These are phyloP conservation scores for Claviceps purpurea DNA, from an alignment of 2,329 filamentous ascomycete species.

Conservation along the genomic window DNA sequence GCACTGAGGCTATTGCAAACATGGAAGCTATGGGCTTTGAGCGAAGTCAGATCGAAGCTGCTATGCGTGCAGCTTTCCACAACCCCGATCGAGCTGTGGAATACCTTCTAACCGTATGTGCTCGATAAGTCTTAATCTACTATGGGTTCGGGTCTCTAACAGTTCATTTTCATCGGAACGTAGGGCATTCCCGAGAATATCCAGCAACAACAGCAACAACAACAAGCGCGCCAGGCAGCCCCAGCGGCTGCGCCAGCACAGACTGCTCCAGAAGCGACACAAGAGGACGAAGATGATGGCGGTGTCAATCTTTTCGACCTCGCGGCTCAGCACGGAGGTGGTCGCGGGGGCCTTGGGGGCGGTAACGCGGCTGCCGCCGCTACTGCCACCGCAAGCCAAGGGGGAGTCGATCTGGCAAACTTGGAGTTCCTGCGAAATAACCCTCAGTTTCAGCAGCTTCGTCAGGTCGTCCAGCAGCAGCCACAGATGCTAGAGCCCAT, in stretches of 20 bases:
- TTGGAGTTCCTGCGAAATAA: slow-evolving; percentile 92
- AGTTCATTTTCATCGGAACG: neutral
- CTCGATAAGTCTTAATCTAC: slow-evolving; percentile 8
- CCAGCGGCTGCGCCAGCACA: slow-evolving; percentile 25
- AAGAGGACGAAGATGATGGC: slow-evolving; percentile 45
- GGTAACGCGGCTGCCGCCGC: slow-evolving; percentile 28
- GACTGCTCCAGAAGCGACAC: slow-evolving; percentile 15
- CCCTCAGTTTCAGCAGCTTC: slow-evolving; percentile 92
- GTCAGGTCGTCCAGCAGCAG: slow-evolving; percentile 93
- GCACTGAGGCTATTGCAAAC: slow-evolving; percentile 69
- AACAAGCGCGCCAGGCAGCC: slow-evolving; percentile 35
- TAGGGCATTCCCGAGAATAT: slow-evolving; percentile 85
- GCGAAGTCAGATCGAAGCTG: slow-evolving; percentile 74
- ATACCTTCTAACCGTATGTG: slow-evolving; percentile 71
- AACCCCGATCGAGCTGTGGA: slow-evolving; percentile 96
- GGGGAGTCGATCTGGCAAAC: slow-evolving; percentile 51
- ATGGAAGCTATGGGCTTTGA: slow-evolving; percentile 98
- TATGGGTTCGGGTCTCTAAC: neutral
- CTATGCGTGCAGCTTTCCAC: slow-evolving; percentile 92
- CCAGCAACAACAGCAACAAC: slow-evolving; percentile 33
- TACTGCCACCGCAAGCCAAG: slow-evolving; percentile 35
- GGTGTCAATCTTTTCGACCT: slow-evolving; percentile 85
- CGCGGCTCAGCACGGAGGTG: slow-evolving; percentile 58
- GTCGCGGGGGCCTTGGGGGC: slow-evolving; percentile 29
- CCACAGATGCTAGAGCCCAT: slow-evolving; percentile 98